phyloP scores from a whole-genome alignment of 208 protist genomes.

The Kentomonas sorsogonicus region DNA sequence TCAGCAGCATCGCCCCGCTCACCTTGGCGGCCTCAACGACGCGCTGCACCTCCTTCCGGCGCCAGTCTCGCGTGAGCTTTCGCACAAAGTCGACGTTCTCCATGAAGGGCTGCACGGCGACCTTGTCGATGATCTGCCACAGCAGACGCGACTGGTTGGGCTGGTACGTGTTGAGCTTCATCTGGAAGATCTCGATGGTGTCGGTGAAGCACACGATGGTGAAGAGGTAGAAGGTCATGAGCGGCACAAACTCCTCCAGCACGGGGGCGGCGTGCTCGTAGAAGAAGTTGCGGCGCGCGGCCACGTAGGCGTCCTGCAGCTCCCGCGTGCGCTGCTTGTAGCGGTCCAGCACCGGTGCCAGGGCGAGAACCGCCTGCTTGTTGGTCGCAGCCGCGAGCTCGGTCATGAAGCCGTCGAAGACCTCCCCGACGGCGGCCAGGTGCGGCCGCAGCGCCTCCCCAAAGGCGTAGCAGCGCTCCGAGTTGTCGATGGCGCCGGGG shows the following conservation, averaged over 20 bases:
- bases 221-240: conserved; percentile 90
- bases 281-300: conserved; percentile 67
- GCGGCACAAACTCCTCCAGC: conserved; percentile 83
- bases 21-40: conserved; percentile 87
- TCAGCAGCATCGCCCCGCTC: conserved; percentile 79
- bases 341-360: conserved; percentile 31
- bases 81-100: conserved; percentile 59
- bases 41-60: conserved; percentile 71
- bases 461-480: conserved; percentile 61
- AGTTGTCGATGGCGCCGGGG: conserved; percentile 67
- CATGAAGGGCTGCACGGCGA: conserved; percentile 33
- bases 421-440: conserved; percentile 41
- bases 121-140: conserved; percentile 40
- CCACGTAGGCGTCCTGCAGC: conserved; percentile 58
- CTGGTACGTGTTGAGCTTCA: conserved; percentile 33
- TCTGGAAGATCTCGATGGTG: conserved; percentile 62
- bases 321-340: conserved; percentile 41
- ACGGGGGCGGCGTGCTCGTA: conserved; percentile 65
- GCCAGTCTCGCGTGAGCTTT: conserved; percentile 36
- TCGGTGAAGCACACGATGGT: conserved; percentile 73
- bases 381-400: conserved; percentile 44
- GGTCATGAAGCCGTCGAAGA: conserved; percentile 64
- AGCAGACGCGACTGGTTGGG: conserved; percentile 19
- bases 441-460: conserved; percentile 49
- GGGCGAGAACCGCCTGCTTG: conserved; percentile 26